Evolutionary conservation across 2,329 filamentous ascomycete species (phyloP), one percentile per base, ranked within the genome.

Genomic region (Helotiales sp.): DNA sequence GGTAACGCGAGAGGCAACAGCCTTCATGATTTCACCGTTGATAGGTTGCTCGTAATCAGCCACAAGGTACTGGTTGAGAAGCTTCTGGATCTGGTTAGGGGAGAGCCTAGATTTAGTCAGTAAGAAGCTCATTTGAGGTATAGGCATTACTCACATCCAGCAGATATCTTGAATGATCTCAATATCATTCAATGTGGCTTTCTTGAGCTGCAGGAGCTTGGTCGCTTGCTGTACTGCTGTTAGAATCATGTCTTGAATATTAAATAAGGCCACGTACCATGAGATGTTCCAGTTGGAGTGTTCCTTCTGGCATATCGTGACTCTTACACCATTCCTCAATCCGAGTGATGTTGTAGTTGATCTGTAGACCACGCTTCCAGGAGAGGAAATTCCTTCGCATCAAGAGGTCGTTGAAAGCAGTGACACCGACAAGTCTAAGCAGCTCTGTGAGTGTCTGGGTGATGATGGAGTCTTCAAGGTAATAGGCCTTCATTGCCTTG

Each of bases 251-350:
- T 13, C 22, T 8, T 50, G 24, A 20, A 3, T 8, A 5, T 11
- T 3, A 47, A 8, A 26, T 20, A n/a, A 10, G 47, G 2, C 15
- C 8, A 75, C 83, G 80, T 82, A 93, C 91, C 96, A 99, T 99
- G 74, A 99, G 83, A 84, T 99, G 96, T 84, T 99, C 96, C 65
- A 99, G 87, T 82, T 98, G 95, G 62, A 99, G 86, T 32, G 95
- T 99, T 64, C 96, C 96, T 81, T 99, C 95, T 0, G 96, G 96
- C 95, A 99, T 98, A 75, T 98, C 96, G 79, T 99, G 96, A 77
- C 94, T 97, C 88, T 99, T 99, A 83, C 96, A 99, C 96, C 96
- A 99, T 82, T 99, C 96, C 80, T 99, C 96, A 71, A 99, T 99
- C 66, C 96, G 89, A 26, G 96, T 99, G 79, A 99, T 99, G 83